Evolutionary conservation across 2,329 filamentous ascomycete species (phyloP).

Genomic region (Aspergillus hortae): DNA sequence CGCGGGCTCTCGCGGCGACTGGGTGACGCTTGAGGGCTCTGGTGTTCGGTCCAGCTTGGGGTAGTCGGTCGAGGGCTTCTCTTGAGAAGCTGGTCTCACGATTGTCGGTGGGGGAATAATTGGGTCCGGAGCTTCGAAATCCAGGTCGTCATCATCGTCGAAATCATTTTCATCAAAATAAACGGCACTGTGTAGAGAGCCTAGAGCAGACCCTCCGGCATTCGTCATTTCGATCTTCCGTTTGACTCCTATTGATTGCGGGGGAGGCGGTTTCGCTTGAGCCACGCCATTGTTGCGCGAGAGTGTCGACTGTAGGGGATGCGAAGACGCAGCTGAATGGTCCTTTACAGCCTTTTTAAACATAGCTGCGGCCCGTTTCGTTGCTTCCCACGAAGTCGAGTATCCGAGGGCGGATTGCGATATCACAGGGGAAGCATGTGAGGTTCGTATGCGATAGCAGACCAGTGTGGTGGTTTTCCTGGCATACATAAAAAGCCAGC

Average conservation of each 20-base stretch:
- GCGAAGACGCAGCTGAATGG: conserved; percentile 29
- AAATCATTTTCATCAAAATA: conserved; percentile 79
- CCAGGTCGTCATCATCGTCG: conserved; percentile 75
- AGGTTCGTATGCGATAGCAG: conserved; percentile 19
- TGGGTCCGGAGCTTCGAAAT: conserved; percentile 39
- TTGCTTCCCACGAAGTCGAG: conserved; percentile 21
- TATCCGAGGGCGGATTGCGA: conserved; percentile 19
- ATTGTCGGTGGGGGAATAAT: conserved; percentile 20
- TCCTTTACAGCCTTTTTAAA: conserved; percentile 41
- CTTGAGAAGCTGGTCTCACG: conserved; percentile 6
- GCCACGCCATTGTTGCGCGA: conserved; percentile 23
- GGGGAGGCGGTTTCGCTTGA: conserved; percentile 18
- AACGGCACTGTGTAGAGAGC: conserved; percentile 48
- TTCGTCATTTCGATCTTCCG: conserved; percentile 36
- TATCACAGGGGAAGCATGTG: conserved; percentile 17
- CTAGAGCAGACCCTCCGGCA: conserved; percentile 31
- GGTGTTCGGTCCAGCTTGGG: neutral
- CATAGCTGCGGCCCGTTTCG: conserved; percentile 25
- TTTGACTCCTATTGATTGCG: conserved; percentile 31
- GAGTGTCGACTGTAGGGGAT: conserved; percentile 32
- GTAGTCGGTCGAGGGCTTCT: conserved; percentile 4
- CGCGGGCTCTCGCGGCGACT: conserved; percentile 10
- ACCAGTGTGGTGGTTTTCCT: conserved; percentile 14
- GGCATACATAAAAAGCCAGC: conserved; percentile 25
- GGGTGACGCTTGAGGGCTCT: neutral